These are phyloP conservation scores for Thermothelomyces thermophilus DNA, from an alignment of 2,329 filamentous ascomycete species.

Conservation along the genomic window DNA sequence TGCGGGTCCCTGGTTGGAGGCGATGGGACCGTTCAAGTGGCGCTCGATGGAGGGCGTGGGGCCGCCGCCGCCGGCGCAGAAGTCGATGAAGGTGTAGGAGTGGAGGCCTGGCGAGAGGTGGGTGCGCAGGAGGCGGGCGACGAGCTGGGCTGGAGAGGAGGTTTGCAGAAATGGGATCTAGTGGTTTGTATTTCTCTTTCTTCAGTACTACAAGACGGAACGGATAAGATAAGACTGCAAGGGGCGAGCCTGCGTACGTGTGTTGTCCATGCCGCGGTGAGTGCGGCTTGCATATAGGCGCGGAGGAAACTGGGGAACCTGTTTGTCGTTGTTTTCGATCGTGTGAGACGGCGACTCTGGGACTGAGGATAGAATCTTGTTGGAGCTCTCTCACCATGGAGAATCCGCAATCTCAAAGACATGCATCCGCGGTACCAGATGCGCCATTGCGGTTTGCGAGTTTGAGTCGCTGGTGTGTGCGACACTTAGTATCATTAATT, in stretches of 20 bases:
- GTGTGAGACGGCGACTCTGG: no score
- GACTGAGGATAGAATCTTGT: no score
- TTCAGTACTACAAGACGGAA: no score
- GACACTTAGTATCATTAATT: neutral
- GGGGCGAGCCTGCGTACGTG: constrained; percentile 30
- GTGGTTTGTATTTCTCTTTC: neutral
- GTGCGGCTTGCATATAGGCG: constrained; percentile 56
- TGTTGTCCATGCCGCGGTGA: constrained; percentile 58
- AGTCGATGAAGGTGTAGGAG: constrained; percentile 62
- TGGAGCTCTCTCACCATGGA: constrained; percentile 51
- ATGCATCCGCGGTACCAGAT: constrained; percentile 52
- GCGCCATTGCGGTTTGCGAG: constrained; percentile 34
- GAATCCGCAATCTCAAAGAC: constrained; percentile 64
- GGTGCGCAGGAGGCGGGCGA: constrained; percentile 49
- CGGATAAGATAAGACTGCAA: no score
- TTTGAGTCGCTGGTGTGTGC: neutral
- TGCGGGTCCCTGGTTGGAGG: constrained; percentile 15
- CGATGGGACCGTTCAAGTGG: constrained; percentile 45
- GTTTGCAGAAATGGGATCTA: constrained; percentile 47
- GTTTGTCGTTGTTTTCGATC: neutral
- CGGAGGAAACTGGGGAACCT: constrained; percentile 64
- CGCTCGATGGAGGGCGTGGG: constrained; percentile 60
- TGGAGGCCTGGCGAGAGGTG: constrained; percentile 40
- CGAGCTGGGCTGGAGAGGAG: constrained; percentile 52
- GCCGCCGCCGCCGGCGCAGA: constrained; percentile 68